Percentiles rank a stretch among this genome's conserved stretches.
Conservation (phyloP, 768 basidiomycete genomes). For the Asterophora parasitica region DNA sequence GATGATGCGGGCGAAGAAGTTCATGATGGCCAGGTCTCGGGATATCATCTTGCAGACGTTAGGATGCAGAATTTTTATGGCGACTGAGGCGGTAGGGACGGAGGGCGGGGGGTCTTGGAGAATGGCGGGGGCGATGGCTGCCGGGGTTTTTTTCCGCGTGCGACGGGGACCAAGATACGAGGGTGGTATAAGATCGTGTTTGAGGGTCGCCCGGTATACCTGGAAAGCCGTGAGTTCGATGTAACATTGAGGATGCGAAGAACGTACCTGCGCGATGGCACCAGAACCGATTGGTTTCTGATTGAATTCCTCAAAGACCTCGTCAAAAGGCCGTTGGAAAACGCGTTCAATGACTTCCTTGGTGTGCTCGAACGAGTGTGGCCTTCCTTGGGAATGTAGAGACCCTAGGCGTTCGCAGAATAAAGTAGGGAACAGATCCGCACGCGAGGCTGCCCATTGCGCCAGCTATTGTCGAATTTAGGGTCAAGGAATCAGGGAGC, state of each 20-base stretch:
- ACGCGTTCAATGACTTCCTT: constrained; percentile 75
- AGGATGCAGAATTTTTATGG: constrained; percentile 95
- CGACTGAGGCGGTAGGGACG: constrained; percentile 82
- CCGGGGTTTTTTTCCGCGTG: constrained; percentile 41
- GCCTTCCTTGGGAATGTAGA: constrained; percentile 82
- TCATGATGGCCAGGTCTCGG: constrained; percentile 93
- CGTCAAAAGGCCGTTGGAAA: constrained; percentile 76
- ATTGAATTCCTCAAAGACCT: constrained; percentile 91
- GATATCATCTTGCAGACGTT: constrained; percentile 74
- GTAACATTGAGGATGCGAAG: background rate
- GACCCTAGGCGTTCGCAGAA: constrained; percentile 83
- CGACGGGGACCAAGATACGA: constrained; percentile 78
- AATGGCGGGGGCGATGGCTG: constrained; percentile 46
- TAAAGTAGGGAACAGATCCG: constrained; percentile 84
- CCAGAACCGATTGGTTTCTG: constrained; percentile 90
- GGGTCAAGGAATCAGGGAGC: constrained; percentile 1
- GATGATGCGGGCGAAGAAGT: constrained; percentile 79
- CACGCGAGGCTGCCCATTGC: constrained; percentile 97
- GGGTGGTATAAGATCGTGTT: constrained; percentile 78
- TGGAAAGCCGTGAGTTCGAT: constrained; percentile 21
- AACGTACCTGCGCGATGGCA: constrained; percentile 85
- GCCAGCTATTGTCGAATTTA: constrained; percentile 56
- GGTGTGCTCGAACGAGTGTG: constrained; percentile 79
- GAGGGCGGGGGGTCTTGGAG: constrained; percentile 63
- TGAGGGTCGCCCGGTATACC: constrained; percentile 89